A percentile compares a stretch with the other conserved stretches of the same genome.
These are phyloP conservation scores for Oryza glaberrima DNA, from an alignment of 176 grass and related monocot species.

Conservation along the genomic window DNA sequence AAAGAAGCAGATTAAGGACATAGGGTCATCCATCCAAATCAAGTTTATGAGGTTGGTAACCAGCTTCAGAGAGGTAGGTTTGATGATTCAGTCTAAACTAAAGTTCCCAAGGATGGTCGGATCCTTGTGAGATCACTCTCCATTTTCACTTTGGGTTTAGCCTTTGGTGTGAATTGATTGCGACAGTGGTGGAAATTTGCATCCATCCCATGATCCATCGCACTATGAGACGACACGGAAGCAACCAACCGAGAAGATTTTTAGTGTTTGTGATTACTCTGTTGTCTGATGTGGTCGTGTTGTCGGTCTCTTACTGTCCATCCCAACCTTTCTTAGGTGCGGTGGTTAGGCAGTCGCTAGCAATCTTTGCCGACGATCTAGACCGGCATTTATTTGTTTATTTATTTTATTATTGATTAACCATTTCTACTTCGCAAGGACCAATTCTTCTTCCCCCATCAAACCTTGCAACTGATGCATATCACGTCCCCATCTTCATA, in stretches of 20 bases:
- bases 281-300: neutral
- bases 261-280: neutral
- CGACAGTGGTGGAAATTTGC: neutral
- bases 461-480: neutral
- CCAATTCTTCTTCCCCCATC: neutral
- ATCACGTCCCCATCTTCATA: no score
- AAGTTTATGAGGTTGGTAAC: neutral
- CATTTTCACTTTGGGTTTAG: neutral
- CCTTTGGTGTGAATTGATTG: neutral
- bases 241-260: neutral
- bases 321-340: constrained; percentile 5
- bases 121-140: neutral
- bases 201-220: neutral
- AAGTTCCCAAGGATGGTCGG: neutral
- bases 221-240: neutral
- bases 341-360: constrained; percentile 36
- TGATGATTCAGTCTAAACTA: neutral
- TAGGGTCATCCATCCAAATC: neutral
- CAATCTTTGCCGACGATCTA: constrained; percentile 10
- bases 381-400: neutral
- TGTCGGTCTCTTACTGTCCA: constrained; percentile 9
- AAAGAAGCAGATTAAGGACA: neutral
- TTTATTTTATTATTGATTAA: neutral
- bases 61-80: neutral
- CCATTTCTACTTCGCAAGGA: neutral